Evolutionary conservation across 2,329 filamentous ascomycete species (phyloP).

Genomic region (Exophiala viscosa): DNA sequence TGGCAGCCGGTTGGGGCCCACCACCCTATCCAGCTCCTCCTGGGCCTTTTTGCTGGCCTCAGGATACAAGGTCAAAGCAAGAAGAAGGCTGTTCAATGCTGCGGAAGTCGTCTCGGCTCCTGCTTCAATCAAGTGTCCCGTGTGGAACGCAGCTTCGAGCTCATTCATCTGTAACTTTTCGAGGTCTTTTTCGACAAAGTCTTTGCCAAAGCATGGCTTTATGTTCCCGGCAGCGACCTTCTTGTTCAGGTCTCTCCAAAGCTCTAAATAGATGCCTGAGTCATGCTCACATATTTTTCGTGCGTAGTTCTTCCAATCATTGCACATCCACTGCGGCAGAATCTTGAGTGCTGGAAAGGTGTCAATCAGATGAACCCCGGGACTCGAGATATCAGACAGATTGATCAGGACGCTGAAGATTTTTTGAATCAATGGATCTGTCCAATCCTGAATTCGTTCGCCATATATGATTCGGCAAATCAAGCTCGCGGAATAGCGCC

Average conservation of each 20-base stretch:
- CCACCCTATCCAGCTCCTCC: slow-evolving; percentile 48
- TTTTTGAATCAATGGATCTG: slow-evolving; percentile 41
- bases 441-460: slow-evolving; percentile 40
- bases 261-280: slow-evolving; percentile 39
- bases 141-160: slow-evolving; percentile 34
- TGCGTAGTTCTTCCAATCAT: slow-evolving; percentile 38
- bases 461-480: slow-evolving; percentile 51
- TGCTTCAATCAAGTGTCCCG: slow-evolving; percentile 27
- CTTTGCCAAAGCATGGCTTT: slow-evolving; percentile 32
- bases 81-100: slow-evolving; percentile 34
- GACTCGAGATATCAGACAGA: background rate
- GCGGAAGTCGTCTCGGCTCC: slow-evolving; percentile 17
- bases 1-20: slow-evolving; percentile 48
- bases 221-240: slow-evolving; percentile 28
- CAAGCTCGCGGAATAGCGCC: slow-evolving; percentile 48
- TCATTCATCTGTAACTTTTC: slow-evolving; percentile 31
- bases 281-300: slow-evolving; percentile 44
- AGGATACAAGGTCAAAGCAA: slow-evolving; percentile 50
- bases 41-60: slow-evolving; percentile 45
- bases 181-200: background rate
- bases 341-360: slow-evolving; percentile 46
- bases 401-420: slow-evolving; percentile 43
- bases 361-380: slow-evolving; percentile 1
- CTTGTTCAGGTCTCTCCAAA: slow-evolving; percentile 41
- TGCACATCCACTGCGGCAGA: slow-evolving; percentile 40